These are phyloP conservation scores for Solanum tarijense DNA, from an alignment of 257 asterid genomes.

Conservation along the genomic window DNA sequence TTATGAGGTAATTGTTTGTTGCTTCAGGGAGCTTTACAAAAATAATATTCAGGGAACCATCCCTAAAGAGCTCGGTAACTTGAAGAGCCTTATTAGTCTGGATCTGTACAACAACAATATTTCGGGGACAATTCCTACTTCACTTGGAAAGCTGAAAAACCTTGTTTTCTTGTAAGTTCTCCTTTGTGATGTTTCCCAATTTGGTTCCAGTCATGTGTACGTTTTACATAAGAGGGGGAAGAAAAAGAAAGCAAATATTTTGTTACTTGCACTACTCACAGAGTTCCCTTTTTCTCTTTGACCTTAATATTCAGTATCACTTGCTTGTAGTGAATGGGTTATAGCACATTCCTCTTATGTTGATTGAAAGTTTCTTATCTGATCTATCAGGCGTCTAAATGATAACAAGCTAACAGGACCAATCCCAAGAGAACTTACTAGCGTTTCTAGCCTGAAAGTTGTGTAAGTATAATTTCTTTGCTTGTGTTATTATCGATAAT, in stretches of 20 bases:
- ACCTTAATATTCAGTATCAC: background rate
- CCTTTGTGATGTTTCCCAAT: background rate
- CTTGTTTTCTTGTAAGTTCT: slow-evolving; percentile 82
- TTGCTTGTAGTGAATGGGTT: background rate
- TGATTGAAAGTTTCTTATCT: slow-evolving; percentile 1
- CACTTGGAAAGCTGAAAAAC: slow-evolving; percentile 68
- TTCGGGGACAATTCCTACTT: slow-evolving; percentile 62
- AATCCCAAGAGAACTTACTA: slow-evolving; percentile 51
- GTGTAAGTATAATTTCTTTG: slow-evolving; percentile 41
- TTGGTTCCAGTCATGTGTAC: background rate
- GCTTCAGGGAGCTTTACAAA: slow-evolving; percentile 77
- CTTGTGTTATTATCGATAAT: background rate
- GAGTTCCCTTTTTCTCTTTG: background rate
- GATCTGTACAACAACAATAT: slow-evolving; percentile 88
- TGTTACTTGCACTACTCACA: background rate
- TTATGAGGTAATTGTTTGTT: slow-evolving; percentile 2
- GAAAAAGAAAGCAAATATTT: background rate
- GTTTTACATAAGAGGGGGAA: background rate
- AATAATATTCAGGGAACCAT: slow-evolving; percentile 74
- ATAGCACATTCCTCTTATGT: background rate
- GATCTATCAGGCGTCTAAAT: slow-evolving; percentile 55
- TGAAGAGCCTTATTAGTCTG: slow-evolving; percentile 86
- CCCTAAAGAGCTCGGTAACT: slow-evolving; percentile 75
- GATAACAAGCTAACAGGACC: slow-evolving; percentile 59
- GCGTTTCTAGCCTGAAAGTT: slow-evolving; percentile 62